Conservation (phyloP, 1,139 yeast species). For the Suhomyces bokatorum region DNA sequence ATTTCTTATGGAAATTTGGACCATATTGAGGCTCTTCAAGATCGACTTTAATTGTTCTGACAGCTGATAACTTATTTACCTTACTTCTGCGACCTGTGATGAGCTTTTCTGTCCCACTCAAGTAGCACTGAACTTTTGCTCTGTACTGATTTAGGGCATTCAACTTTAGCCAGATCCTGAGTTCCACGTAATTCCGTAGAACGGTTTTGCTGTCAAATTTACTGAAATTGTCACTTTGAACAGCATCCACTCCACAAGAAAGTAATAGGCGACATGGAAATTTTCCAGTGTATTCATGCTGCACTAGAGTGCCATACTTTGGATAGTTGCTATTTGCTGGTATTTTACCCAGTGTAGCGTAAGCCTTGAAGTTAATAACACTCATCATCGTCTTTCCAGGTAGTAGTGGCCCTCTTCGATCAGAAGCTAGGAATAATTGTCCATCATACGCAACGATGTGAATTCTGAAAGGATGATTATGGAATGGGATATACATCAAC, state of each 20-base stretch:
- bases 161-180: constrained; percentile 1
- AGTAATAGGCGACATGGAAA: neutral
- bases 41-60: neutral
- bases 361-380: constrained; percentile 6
- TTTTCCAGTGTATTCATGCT: constrained; percentile 1
- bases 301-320: constrained; percentile 3
- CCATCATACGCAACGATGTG: neutral
- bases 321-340: constrained; percentile 1
- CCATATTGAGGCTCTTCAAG: neutral
- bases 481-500: neutral
- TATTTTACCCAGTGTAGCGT: neutral
- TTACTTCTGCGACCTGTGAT: neutral
- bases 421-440: constrained; percentile 1
- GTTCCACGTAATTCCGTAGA: constrained; percentile 6
- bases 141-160: neutral
- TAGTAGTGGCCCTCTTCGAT: neutral
- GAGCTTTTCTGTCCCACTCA: constrained; percentile 4
- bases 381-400: constrained; percentile 1
- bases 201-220: constrained; percentile 1
- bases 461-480: neutral
- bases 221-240: neutral
- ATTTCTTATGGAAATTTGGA: neutral
- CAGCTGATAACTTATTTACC: neutral
- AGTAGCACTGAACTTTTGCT: constrained; percentile 5
- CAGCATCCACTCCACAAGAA: constrained; percentile 10